Percentiles rank a stretch among this genome's conserved stretches.
Evolutionary conservation across 2,329 filamentous ascomycete species (phyloP).

Genomic region (Aspergillus arachidicola): DNA sequence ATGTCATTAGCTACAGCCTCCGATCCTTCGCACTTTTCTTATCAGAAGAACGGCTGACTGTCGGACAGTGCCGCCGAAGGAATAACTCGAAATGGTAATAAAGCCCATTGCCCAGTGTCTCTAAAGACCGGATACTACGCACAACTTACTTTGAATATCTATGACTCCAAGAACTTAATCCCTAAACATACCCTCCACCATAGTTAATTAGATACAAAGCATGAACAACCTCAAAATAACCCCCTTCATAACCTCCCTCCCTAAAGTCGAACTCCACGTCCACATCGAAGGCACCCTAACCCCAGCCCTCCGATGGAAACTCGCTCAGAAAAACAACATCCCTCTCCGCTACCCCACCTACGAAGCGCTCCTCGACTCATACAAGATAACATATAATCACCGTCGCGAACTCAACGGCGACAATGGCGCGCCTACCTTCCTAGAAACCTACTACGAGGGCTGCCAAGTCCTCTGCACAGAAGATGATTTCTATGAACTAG

Average conservation of each 20-base stretch:
- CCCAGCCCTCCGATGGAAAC: background rate
- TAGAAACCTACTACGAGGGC: background rate
- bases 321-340: background rate
- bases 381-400: background rate
- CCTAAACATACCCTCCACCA: background rate
- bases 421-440: background rate
- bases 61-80: background rate
- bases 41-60: background rate
- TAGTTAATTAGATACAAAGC: background rate
- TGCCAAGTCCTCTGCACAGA: background rate
- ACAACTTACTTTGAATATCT: background rate
- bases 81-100: background rate
- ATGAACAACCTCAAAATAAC: background rate
- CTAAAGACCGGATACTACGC: background rate
- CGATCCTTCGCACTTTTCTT: background rate
- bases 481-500: background rate
- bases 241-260: background rate
- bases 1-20: background rate
- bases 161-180: background rate
- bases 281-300: background rate
- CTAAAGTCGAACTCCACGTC: background rate
- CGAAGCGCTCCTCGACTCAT: background rate
- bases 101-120: background rate
- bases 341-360: background rate
- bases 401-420: background rate